Base-by-base conservation (phyloP, 805 yeast species). In the Ogataea ramenticola region DNA sequence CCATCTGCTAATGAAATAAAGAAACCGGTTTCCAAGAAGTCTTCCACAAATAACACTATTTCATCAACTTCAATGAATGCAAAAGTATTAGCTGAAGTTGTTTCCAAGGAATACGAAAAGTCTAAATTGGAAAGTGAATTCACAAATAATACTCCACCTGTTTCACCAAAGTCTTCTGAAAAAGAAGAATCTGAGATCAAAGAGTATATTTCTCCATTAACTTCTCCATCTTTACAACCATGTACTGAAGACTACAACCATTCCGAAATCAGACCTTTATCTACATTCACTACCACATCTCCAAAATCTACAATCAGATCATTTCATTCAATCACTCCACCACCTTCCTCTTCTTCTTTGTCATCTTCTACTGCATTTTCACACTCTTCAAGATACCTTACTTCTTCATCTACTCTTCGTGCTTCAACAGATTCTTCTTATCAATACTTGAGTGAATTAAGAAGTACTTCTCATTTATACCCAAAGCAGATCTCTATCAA, bases 211-310 rank as follows among this genome's bases (percentile, higher is more conserved):
- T 58, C 63, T 10, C 64, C 64, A 32, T 42, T 60, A 14, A 43
- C 54, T 2, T 60, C 64, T 8, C 64, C 64, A 26, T 45, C 41
- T 30, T 36, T 60, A 21, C 40, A 34, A n/a, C 54, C 58, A 15
- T 46, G 21, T 36, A 11, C 27, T 5, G 30, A 24, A 15, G n/a
- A 32, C 6, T 32, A 16, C 6, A 24, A 24, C 27, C 27, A 24
- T 24, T 6, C 27, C 10, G 12, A 32, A 32, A n/a, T 17, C 9
- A 32, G 19, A 32, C n/a, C 19, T n/a, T n/a, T 32, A 6, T 11
- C 17, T n/a, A 4, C 20, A n/a, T 17, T n/a, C 12, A 4, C 20
- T 16, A 11, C 32, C 9, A 11, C 32, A 8, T 32, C 35, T 16
- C 12, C 9, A 15, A n/a, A 32, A 5, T 5, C 8, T 32, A 32